Evolutionary conservation across 2,329 filamentous ascomycete species (phyloP).

Genomic region (Microdochium nivale): DNA sequence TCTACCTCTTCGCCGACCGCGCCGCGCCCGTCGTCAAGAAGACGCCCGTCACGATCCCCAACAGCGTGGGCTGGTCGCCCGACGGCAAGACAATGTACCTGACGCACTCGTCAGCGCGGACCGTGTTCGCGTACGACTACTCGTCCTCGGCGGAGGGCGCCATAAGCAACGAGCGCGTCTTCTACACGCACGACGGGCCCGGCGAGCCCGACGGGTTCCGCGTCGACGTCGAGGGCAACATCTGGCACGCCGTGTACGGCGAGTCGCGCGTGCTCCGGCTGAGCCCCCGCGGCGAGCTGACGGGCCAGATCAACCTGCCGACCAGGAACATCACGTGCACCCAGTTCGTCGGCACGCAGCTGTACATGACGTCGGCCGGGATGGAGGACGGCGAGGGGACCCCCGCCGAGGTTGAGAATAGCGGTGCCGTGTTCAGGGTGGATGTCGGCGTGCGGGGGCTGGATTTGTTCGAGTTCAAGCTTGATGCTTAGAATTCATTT

Average conservation of each 20-base stretch:
- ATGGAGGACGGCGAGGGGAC: constrained; percentile 58
- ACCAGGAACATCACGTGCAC: constrained; percentile 76
- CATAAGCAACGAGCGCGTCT: constrained; percentile 61
- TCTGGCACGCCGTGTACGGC: constrained; percentile 86
- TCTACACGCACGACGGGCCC: constrained; percentile 59
- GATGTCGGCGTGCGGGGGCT: constrained; percentile 66
- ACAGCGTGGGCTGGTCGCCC: constrained; percentile 73
- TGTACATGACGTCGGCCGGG: constrained; percentile 72
- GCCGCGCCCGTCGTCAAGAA: constrained; percentile 50
- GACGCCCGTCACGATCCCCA: constrained; percentile 64
- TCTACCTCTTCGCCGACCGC: constrained; percentile 63
- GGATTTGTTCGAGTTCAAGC: constrained; percentile 55
- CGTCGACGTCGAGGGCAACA: constrained; percentile 73
- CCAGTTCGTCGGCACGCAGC: constrained; percentile 63
- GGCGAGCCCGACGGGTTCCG: constrained; percentile 78
- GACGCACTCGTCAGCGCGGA: constrained; percentile 65
- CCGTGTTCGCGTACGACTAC: constrained; percentile 71
- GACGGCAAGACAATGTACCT: constrained; percentile 71
- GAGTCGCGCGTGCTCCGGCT: constrained; percentile 69
- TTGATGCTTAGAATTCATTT: constrained; percentile 22
- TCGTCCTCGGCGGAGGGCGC: constrained; percentile 50
- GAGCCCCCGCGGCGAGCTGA: constrained; percentile 56
- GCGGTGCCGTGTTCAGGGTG: constrained; percentile 67
- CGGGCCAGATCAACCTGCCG: constrained; percentile 68
- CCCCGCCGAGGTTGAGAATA: constrained; percentile 52